These are phyloP conservation scores for Tetraselmis striata DNA, from an alignment of 139 green algal genomes.

Conservation along the genomic window DNA sequence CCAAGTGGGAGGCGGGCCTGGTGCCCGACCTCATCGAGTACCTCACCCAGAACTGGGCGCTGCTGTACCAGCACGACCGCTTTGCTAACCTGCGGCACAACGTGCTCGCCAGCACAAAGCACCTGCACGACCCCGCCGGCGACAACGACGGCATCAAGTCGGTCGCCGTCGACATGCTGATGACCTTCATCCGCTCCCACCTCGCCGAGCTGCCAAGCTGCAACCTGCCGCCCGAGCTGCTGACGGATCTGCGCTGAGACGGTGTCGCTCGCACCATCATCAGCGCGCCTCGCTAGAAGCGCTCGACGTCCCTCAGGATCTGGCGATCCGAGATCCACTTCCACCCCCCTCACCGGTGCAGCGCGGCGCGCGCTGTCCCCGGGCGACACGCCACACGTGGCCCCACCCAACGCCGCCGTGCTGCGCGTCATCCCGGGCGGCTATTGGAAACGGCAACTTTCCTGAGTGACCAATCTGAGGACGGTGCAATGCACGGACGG, in stretches of 20 bases:
- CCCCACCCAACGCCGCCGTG: no score
- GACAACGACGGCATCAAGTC: background rate
- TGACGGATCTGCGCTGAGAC: background rate
- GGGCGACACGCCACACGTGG: no score
- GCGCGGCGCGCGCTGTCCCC: no score
- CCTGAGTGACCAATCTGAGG: no score
- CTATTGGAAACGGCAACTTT: no score
- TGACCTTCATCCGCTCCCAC: background rate
- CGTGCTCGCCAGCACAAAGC: background rate
- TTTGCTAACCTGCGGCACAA: slow-evolving; percentile 28
- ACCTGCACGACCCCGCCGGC: background rate
- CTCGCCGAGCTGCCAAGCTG: background rate
- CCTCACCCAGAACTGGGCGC: slow-evolving; percentile 33
- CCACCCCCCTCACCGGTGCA: no score
- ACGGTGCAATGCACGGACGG: no score
- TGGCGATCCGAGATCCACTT: no score
- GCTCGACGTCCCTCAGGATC: no score
- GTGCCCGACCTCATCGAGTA: slow-evolving; percentile 25
- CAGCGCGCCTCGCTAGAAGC: no score
- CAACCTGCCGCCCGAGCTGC: background rate
- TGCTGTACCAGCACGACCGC: slow-evolving; percentile 39
- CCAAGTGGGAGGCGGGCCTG: slow-evolving; percentile 11
- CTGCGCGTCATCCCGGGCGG: no score
- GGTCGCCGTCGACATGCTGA: background rate
- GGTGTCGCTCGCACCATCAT: no score